Conservation (phyloP, 257 asterid species). For the Scutellaria barbata region DNA sequence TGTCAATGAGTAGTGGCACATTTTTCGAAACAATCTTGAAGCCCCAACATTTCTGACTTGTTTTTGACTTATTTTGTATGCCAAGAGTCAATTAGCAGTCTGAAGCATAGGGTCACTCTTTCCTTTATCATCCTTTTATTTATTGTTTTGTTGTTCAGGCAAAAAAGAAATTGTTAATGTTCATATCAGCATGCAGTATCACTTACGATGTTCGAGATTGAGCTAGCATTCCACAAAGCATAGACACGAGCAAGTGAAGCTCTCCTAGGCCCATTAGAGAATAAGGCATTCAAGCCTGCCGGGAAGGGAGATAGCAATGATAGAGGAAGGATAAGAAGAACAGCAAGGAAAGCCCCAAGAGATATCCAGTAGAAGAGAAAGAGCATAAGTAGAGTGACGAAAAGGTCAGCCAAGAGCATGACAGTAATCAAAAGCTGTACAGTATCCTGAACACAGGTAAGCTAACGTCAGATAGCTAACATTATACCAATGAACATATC, state of each 20-base stretch:
- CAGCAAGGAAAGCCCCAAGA: conserved; percentile 86
- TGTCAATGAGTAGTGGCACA: neutral
- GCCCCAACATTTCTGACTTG: neutral
- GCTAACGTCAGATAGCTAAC: conserved; percentile 40
- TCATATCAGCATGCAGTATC: conserved; percentile 17
- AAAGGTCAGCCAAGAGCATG: conserved; percentile 89
- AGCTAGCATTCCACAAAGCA: conserved; percentile 91
- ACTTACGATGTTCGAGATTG: conserved; percentile 84
- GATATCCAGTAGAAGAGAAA: conserved; percentile 90
- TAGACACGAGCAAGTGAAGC: conserved; percentile 90
- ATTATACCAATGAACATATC: conserved; percentile 28
- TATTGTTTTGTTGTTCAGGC: neutral
- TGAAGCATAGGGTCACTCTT: neutral
- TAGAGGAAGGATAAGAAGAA: conserved; percentile 89
- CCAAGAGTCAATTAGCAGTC: neutral
- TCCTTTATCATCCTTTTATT: conserved; percentile 12
- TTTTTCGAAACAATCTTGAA: neutral
- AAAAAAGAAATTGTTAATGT: conserved; percentile 17
- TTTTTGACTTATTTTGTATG: neutral
- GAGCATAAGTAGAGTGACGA: conserved; percentile 77
- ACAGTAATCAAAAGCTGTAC: conserved; percentile 79
- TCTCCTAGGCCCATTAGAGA: conserved; percentile 87
- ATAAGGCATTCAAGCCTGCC: conserved; percentile 93
- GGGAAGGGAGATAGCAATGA: conserved; percentile 94
- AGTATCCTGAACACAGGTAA: conserved; percentile 75